Conservation (phyloP, 176 grass and related monocot species). For the Sorghum bicolor region DNA sequence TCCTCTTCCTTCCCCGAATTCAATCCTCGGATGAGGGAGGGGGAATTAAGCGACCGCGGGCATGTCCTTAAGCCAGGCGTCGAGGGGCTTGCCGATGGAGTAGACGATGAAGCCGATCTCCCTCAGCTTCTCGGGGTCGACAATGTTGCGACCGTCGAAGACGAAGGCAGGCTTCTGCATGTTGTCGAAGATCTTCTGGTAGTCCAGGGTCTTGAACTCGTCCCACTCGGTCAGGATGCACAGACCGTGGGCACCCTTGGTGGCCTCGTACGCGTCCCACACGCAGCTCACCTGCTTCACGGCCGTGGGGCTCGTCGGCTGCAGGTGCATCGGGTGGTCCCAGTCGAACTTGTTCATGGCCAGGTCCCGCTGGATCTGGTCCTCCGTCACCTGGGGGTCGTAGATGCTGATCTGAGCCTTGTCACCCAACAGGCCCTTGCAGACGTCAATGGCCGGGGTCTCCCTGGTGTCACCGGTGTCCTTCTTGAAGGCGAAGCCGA, state of each 20-base stretch:
- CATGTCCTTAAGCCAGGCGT: conserved; percentile 87
- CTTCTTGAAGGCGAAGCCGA: conserved; percentile 97
- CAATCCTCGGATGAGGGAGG: background rate
- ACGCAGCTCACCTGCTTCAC: conserved; percentile 80
- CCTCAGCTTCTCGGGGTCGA: conserved; percentile 72
- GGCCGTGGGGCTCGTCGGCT: conserved; percentile 75
- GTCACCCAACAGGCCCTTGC: conserved; percentile 82
- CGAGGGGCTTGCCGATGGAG: conserved; percentile 87
- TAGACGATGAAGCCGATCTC: conserved; percentile 96
- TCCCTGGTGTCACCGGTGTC: conserved; percentile 91
- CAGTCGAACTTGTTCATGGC: conserved; percentile 97
- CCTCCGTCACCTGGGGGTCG: conserved; percentile 83
- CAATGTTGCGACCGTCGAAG: conserved; percentile 75
- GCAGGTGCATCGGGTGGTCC: conserved; percentile 91
- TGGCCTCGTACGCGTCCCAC: conserved; percentile 86
- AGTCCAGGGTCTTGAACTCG: conserved; percentile 82
- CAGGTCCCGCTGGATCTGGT: conserved; percentile 85
- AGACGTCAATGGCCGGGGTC: conserved; percentile 86
- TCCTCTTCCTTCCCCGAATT: conserved; percentile 5
- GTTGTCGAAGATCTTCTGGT: conserved; percentile 74
- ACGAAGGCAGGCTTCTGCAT: conserved; percentile 93
- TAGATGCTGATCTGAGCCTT: conserved; percentile 86
- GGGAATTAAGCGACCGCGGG: conserved; percentile 58
- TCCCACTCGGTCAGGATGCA: conserved; percentile 96
- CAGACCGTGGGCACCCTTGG: conserved; percentile 69